Percentiles rank a stretch among this genome's conserved stretches.
Evolutionary conservation across 23 red algal species (phyloP).

Genomic region (Cyanidiococcus yangmingshanensis): DNA sequence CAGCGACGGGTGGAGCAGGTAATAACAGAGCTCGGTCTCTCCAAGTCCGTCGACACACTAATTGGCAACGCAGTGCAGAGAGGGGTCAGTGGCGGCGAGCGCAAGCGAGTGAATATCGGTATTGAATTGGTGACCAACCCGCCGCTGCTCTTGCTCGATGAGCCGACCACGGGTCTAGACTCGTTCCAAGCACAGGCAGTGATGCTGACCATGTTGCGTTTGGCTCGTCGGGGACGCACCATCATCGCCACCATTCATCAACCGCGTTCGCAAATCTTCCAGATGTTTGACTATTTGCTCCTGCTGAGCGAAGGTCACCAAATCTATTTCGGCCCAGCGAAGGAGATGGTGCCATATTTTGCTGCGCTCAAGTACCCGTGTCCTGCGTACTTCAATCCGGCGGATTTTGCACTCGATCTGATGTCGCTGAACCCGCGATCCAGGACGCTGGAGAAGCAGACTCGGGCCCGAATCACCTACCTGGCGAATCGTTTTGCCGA

Average conservation of each 20-base stretch:
- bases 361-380: slow-evolving; percentile 48
- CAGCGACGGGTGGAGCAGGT: slow-evolving; percentile 46
- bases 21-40: slow-evolving; percentile 63
- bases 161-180: slow-evolving; percentile 85
- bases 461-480: slow-evolving; percentile 15
- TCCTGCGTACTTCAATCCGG: slow-evolving; percentile 83
- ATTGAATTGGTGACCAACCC: slow-evolving; percentile 89
- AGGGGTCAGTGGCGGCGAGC: slow-evolving; percentile 84
- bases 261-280: slow-evolving; percentile 88
- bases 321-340: slow-evolving; percentile 90
- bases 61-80: slow-evolving; percentile 61
- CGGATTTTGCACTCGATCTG: slow-evolving; percentile 89
- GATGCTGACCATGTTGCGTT: slow-evolving; percentile 69
- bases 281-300: slow-evolving; percentile 79
- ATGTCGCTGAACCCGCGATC: slow-evolving; percentile 41
- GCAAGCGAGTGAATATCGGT: slow-evolving; percentile 88
- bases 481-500: slow-evolving; percentile 23
- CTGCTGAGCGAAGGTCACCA: slow-evolving; percentile 70
- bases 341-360: slow-evolving; percentile 80
- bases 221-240: slow-evolving; percentile 71
- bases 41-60: slow-evolving; percentile 42
- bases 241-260: slow-evolving; percentile 98
- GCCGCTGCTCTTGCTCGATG: slow-evolving; percentile 69
- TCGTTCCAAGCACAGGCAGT: slow-evolving; percentile 82
- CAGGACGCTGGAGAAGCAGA: slow-evolving; percentile 16